Evolutionary conservation across 345 rosid species (phyloP).

Genomic region (Limnanthes douglasii): DNA sequence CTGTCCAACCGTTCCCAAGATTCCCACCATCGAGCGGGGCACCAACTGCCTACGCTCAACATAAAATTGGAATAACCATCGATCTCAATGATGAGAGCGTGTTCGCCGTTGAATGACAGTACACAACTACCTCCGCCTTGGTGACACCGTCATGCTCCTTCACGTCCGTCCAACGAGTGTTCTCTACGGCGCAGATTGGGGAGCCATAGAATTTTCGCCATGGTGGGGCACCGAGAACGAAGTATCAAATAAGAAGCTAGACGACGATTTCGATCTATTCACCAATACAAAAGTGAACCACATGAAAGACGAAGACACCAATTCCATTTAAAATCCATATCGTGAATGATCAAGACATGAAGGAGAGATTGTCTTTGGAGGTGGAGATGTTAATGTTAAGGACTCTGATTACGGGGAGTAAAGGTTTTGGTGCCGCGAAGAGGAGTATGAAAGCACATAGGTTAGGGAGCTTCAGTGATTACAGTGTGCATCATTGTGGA

Average conservation of each 20-base stretch:
- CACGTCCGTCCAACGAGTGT: conserved; percentile 48
- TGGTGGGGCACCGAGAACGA: no score
- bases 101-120: conserved; percentile 46
- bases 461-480: conserved; percentile 55
- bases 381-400: conserved; percentile 49
- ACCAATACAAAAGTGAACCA: conserved; percentile 23
- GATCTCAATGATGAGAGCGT: conserved; percentile 65
- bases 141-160: conserved; percentile 44
- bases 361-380: conserved; percentile 61
- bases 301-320: conserved; percentile 30
- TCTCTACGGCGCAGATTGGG: conserved; percentile 73
- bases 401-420: conserved; percentile 52
- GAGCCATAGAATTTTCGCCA: no score
- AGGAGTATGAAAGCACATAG: conserved; percentile 18
- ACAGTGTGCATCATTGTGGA: conserved; percentile 47
- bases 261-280: conserved; percentile 29
- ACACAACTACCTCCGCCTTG: conserved; percentile 50
- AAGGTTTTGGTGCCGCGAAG: conserved; percentile 41
- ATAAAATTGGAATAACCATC: conserved; percentile 49
- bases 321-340: conserved; percentile 41
- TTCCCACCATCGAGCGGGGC: conserved; percentile 10
- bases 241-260: conserved; percentile 20
- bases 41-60: conserved; percentile 25
- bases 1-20: conserved; percentile 39
- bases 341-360: conserved; percentile 58